These are phyloP conservation scores for Diaporthe amygdali DNA, from an alignment of 2,329 filamentous ascomycete genomes.

Conservation along the genomic window DNA sequence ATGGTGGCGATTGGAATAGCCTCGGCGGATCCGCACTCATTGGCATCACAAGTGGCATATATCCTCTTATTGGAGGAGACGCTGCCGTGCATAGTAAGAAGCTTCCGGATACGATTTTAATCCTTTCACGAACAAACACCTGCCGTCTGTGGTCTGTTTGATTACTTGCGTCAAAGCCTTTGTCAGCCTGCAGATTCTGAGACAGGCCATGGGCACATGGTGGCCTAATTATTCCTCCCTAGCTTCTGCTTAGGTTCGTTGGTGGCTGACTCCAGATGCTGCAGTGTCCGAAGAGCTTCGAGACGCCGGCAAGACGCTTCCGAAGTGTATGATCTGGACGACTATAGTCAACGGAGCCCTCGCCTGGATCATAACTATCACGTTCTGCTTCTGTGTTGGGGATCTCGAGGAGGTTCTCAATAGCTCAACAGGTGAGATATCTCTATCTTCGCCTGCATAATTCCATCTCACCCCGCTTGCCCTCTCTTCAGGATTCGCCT, in stretches of 20 bases:
- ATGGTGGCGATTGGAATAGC: conserved; percentile 39
- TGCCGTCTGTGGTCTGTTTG: not conserved
- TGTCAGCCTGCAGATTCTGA: no score
- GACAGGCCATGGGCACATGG: no score
- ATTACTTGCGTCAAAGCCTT: not conserved
- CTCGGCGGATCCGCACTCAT: conserved; percentile 40
- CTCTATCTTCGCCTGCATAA: not conserved
- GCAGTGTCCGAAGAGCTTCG: conserved; percentile 39
- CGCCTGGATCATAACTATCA: conserved; percentile 26
- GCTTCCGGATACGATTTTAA: not conserved
- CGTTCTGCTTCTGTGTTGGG: conserved; percentile 24
- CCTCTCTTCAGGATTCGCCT: not conserved
- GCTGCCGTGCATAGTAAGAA: conserved; percentile 33
- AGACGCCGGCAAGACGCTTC: conserved; percentile 32
- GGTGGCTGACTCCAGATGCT: not conserved
- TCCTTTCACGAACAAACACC: not conserved
- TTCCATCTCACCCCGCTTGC: not conserved
- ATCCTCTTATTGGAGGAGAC: conserved; percentile 39
- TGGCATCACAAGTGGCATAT: conserved; percentile 43
- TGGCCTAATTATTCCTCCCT: no score
- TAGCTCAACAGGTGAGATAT: conserved; percentile 26
- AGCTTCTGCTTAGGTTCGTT: not conserved
- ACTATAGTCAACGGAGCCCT: conserved; percentile 38
- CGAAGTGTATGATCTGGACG: conserved; percentile 39
- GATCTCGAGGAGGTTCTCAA: conserved; percentile 1